phyloP scores from a whole-genome alignment of 306 rosid genomes.

The Vigna nakashimae region DNA sequence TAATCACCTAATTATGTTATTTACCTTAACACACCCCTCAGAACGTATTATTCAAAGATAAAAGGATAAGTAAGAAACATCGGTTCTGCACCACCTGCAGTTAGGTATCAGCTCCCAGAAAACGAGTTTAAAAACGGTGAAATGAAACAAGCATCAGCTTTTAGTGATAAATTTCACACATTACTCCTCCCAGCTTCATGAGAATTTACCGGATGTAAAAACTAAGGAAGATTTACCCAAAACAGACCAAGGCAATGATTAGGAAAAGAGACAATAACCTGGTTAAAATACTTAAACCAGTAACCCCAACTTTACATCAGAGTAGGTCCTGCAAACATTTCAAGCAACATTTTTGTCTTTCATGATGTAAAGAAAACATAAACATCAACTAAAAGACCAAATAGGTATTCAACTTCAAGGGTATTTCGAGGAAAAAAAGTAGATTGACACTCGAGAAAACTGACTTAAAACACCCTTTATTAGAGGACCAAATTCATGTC shows the following conservation, averaged over 20 bases:
- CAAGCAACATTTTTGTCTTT: background rate
- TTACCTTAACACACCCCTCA: background rate
- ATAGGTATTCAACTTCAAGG: background rate
- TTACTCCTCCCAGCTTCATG: constrained; percentile 7
- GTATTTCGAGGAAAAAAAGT: background rate
- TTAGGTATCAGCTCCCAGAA: background rate
- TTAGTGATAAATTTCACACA: background rate
- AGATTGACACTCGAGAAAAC: background rate
- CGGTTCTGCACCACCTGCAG: background rate
- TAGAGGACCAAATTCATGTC: background rate
- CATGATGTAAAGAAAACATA: background rate
- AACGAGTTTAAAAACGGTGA: background rate
- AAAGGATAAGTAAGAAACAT: constrained; percentile 2
- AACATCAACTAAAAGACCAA: background rate
- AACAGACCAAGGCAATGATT: background rate
- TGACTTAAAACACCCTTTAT: background rate
- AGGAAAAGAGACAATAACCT: background rate
- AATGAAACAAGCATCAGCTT: background rate
- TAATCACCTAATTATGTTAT: background rate
- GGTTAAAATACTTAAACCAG: constrained; percentile 1
- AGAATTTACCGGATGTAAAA: background rate
- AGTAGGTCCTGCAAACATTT: background rate
- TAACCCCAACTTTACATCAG: background rate
- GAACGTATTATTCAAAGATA: constrained; percentile 3
- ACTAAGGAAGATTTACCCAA: constrained; percentile 3